These are phyloP conservation scores for Hypholoma fasciculare DNA, from an alignment of 768 basidiomycete species.

Conservation along the genomic window DNA sequence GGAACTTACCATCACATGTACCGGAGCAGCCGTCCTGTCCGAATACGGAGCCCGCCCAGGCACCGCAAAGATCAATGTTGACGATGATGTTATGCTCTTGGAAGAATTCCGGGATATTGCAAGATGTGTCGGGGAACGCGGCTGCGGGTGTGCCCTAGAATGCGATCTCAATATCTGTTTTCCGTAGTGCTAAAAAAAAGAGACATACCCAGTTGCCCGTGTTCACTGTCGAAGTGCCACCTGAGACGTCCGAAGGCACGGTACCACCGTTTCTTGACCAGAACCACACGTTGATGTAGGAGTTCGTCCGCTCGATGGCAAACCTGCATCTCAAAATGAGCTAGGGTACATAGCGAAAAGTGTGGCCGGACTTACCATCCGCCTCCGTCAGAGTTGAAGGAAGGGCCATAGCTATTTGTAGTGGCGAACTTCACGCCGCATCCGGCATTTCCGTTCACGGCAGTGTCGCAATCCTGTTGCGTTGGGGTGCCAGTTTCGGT, in stretches of 20 bases:
- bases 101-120: slow-evolving; percentile 59
- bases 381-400: slow-evolving; percentile 58
- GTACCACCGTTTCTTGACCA: slow-evolving; percentile 55
- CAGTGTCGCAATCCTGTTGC: slow-evolving; percentile 23
- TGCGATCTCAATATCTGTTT: too few relatives aligned
- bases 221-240: slow-evolving; percentile 39
- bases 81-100: slow-evolving; percentile 62
- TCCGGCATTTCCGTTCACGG: slow-evolving; percentile 24
- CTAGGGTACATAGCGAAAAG: background rate
- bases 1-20: slow-evolving; percentile 45
- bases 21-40: slow-evolving; percentile 48
- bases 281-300: slow-evolving; percentile 69
- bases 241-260: slow-evolving; percentile 49
- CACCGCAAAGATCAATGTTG: slow-evolving; percentile 47
- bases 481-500: slow-evolving; percentile 12
- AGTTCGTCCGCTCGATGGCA: slow-evolving; percentile 58
- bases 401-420: slow-evolving; percentile 51
- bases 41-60: slow-evolving; percentile 57
- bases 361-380: slow-evolving; percentile 45
- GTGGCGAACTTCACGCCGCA: slow-evolving; percentile 30
- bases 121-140: slow-evolving; percentile 58
- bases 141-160: slow-evolving; percentile 56
- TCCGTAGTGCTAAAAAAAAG: background rate
- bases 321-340: slow-evolving; percentile 37
- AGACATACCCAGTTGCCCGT: slow-evolving; percentile 54